A percentile compares a stretch with the other conserved stretches of the same genome.
These are phyloP conservation scores for Clavispora carvajalis DNA, from an alignment of 805 yeast species.

Conservation along the genomic window DNA sequence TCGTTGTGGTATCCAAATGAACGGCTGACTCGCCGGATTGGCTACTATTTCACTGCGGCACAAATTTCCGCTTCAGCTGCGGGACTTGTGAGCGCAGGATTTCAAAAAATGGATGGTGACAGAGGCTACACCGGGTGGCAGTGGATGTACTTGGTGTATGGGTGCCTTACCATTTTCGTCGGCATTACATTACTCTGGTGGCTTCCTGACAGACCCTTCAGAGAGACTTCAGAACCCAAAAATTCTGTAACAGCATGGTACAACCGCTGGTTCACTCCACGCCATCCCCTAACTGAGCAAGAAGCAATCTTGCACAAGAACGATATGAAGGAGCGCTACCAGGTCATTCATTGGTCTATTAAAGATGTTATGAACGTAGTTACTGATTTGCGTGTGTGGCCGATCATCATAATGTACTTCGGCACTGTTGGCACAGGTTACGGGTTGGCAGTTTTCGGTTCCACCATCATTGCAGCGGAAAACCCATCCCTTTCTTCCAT, in stretches of 20 bases:
- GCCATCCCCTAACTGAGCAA: conserved; percentile 46
- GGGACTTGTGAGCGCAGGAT: conserved; percentile 82
- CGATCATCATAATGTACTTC: conserved; percentile 79
- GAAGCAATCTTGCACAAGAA: conserved; percentile 52
- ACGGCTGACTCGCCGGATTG: conserved; percentile 71
- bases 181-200: conserved; percentile 71
- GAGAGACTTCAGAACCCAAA: conserved; percentile 6
- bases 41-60: conserved; percentile 88
- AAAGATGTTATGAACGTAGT: conserved; percentile 52
- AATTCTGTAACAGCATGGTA: conserved; percentile 17
- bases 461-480: conserved; percentile 63
- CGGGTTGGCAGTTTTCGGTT: conserved; percentile 81
- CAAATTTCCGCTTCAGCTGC: conserved; percentile 88
- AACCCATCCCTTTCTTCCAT: conserved; percentile 62
- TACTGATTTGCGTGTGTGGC: conserved; percentile 69
- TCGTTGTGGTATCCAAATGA: conserved; percentile 82
- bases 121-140: conserved; percentile 78
- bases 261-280: conserved; percentile 23
- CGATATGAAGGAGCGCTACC: conserved; percentile 55
- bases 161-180: conserved; percentile 57
- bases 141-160: conserved; percentile 80
- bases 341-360: conserved; percentile 49
- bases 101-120: conserved; percentile 72
- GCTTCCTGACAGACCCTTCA: conserved; percentile 75
- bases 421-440: conserved; percentile 92